phyloP scores from a whole-genome alignment of 2,329 filamentous ascomycete species.

The Leptographium lundbergii region DNA sequence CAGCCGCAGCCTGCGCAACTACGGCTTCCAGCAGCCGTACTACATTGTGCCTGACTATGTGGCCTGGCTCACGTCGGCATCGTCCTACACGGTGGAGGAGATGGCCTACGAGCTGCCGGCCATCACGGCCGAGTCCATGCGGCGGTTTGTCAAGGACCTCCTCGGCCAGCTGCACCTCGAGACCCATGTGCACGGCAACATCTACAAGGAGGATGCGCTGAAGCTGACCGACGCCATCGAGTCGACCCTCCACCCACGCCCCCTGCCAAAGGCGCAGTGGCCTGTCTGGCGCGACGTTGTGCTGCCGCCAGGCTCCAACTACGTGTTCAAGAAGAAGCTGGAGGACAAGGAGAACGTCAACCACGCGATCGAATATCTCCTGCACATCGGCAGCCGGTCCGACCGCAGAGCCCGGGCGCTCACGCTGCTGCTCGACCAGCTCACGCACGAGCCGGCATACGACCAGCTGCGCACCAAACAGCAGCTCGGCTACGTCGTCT shows the following conservation, averaged over 20 bases:
- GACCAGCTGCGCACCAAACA: conserved; percentile 94
- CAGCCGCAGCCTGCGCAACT: conserved; percentile 67
- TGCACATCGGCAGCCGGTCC: conserved; percentile 56
- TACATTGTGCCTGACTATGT: conserved; percentile 77
- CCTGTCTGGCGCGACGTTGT: conserved; percentile 64
- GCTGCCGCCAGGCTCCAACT: conserved; percentile 70
- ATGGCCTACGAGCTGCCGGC: conserved; percentile 62
- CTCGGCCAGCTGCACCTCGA: conserved; percentile 80
- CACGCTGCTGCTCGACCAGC: conserved; percentile 71
- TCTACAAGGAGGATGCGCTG: conserved; percentile 87
- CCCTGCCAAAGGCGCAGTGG: conserved; percentile 68
- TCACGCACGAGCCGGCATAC: conserved; percentile 86
- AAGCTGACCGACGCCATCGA: conserved; percentile 76
- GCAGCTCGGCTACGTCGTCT: conserved; percentile 93
- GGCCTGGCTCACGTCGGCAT: conserved; percentile 65
- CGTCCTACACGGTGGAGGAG: conserved; percentile 68
- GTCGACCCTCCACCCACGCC: conserved; percentile 58
- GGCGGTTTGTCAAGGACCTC: conserved; percentile 66
- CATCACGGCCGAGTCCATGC: conserved; percentile 62
- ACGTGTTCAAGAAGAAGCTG: conserved; percentile 66
- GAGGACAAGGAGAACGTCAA: conserved; percentile 85
- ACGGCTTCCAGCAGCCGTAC: conserved; percentile 79
- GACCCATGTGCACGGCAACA: conserved; percentile 76
- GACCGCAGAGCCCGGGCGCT: conserved; percentile 63
- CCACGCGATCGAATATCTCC: conserved; percentile 68